A percentile compares a stretch with the other conserved stretches of the same genome.
phyloP scores from a whole-genome alignment of 179 eudicot species.

The Beta corolliflora region DNA sequence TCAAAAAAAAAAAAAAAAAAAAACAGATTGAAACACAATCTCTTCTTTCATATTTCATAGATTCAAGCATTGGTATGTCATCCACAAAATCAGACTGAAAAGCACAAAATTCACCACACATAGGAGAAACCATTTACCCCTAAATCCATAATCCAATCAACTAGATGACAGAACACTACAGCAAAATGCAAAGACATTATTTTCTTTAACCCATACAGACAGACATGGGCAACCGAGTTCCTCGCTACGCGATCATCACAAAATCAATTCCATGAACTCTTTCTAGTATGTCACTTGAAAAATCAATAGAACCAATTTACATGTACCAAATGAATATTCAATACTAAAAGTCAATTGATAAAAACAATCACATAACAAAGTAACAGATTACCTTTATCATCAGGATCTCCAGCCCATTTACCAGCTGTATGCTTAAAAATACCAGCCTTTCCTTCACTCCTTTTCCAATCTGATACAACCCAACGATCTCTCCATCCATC shows the following conservation, averaged over 20 bases:
- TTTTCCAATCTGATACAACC: slow-evolving; percentile 89
- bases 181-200: too few species aligned
- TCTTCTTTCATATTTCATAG: too few species aligned
- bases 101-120: too few species aligned
- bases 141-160: too few species aligned
- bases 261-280: background rate
- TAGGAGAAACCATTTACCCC: too few species aligned
- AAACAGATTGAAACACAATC: too few species aligned
- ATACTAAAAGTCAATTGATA: background rate
- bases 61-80: too few species aligned
- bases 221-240: background rate
- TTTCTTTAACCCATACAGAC: too few species aligned
- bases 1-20: too few species aligned
- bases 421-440: slow-evolving; percentile 79
- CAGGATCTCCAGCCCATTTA: slow-evolving; percentile 86
- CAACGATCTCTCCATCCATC: slow-evolving; percentile 89
- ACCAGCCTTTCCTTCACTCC: slow-evolving; percentile 88
- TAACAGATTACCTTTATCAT: slow-evolving; percentile 63
- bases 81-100: too few species aligned
- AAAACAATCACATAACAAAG: background rate
- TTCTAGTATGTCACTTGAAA: background rate
- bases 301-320: too few species aligned
- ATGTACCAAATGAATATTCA: background rate
- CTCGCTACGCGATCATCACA: background rate
- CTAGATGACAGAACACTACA: too few species aligned